Evolutionary conservation across 768 basidiomycete species (phyloP).

Genomic region (Pisolithus sp.): DNA sequence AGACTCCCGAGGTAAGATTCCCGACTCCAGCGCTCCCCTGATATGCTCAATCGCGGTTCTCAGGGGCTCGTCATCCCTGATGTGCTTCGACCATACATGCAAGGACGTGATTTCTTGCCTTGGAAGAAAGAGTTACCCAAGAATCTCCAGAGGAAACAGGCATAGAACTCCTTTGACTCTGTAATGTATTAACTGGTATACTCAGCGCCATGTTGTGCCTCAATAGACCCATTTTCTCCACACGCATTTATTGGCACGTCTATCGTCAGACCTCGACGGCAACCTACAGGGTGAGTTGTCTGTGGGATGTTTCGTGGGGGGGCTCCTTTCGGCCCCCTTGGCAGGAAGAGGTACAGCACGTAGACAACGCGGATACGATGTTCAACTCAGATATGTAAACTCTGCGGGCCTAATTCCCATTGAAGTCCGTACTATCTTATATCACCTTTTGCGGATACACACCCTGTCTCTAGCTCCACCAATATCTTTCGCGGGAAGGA

Average conservation of each 20-base stretch:
- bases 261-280: not conserved
- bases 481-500: not conserved
- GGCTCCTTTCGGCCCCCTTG: not conserved
- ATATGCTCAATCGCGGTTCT: not conserved
- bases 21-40: not conserved
- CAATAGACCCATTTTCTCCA: not conserved
- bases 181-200: not conserved
- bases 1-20: constrained; percentile 78
- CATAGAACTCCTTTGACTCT: constrained; percentile 19
- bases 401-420: no score
- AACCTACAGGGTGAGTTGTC: no score
- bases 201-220: not conserved
- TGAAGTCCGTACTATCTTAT: no score
- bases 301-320: no score
- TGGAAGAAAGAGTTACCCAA: constrained; percentile 81
- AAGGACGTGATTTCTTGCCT: constrained; percentile 84
- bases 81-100: constrained; percentile 90
- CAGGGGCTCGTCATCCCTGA: constrained; percentile 90
- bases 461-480: no score
- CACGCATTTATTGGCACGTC: not conserved
- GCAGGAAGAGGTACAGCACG: no score
- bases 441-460: no score
- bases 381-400: no score
- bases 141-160: constrained; percentile 67
- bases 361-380: no score